A percentile compares a stretch with the other conserved stretches of the same genome.
Evolutionary conservation across 495 filamentous ascomycete genomes (phyloP).

Genomic region (Aspergillus kassunensis): DNA sequence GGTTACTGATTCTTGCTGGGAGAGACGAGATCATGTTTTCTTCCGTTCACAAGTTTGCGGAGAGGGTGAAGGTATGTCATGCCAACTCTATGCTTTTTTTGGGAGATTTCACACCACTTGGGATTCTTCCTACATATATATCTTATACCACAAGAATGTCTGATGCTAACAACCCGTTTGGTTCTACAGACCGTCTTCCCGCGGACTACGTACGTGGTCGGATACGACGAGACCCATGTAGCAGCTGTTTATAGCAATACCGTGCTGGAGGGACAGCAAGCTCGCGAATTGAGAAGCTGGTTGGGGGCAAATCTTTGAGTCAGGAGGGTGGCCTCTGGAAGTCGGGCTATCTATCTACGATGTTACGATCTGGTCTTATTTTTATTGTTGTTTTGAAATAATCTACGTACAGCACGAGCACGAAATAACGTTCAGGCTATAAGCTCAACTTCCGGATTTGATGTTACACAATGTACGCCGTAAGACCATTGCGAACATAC

Average conservation of each 20-base stretch:
- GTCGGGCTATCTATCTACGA: no score
- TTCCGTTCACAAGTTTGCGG: conserved; percentile 47
- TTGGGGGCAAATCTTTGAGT: conserved; percentile 27
- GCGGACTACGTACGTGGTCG: conserved; percentile 30
- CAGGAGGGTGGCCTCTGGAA: no score
- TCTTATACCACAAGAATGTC: no score
- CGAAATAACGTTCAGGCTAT: no score
- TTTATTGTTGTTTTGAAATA: no score
- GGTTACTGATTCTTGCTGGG: conserved; percentile 51
- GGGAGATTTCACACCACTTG: not conserved
- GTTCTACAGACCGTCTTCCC: conserved; percentile 28
- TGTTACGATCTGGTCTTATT: no score
- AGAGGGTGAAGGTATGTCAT: conserved; percentile 37
- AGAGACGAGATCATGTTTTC: conserved; percentile 55
- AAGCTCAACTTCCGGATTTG: no score
- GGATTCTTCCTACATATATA: no score
- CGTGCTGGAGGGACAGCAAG: conserved; percentile 22
- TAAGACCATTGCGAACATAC: no score
- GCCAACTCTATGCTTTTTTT: not conserved
- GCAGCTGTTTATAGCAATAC: conserved; percentile 26
- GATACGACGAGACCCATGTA: conserved; percentile 33
- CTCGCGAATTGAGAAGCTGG: conserved; percentile 28
- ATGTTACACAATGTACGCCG: no score
- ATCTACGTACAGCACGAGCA: no score
- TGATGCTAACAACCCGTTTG: not conserved